Evolutionary conservation across 164 flowering plant genomes (phyloP), one percentile per base, ranked within the genome.

Genomic region (Chimonanthus salicifolius): DNA sequence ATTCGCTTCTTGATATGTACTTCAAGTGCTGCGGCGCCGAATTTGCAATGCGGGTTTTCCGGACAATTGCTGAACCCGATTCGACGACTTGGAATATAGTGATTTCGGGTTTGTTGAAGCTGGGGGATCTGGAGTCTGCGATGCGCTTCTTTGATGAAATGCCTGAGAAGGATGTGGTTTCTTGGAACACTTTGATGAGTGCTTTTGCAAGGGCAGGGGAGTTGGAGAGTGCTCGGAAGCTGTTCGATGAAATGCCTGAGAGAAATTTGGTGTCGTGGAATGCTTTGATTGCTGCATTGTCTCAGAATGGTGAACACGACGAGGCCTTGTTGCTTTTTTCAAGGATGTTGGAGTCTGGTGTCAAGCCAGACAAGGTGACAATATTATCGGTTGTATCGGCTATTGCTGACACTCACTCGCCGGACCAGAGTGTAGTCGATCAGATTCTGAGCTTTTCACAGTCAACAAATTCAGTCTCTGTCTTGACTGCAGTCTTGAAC

Each of bases 121-220:
- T 43, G 33, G 75, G 73, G 7, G 71, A 78, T 72, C 16, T 78
- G 62, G 64, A 18, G 63, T n/a, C 58, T 6, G 80, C 80, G 10
- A 49, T n/a, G 68, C 49, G 58, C 43, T 0, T 71, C 21, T 78
- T 78, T 50, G 74, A 71, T 67, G 74, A 67, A 74, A 78, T 78
- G 80, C 75, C 80, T 10, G 46, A 74, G 3, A 67, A 66, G 68
- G 77, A 78, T 67, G 68, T 71, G 0, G 63, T 50, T 62, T 78
- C 77, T 67, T 78, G 80, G 77, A 78, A 78, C 71, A 74, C 77
- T 43, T 68, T 78, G 80, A 46, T 74, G 16, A 71, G 69, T 62
- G 80, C 77, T 71, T 71, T 71, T 68, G 72, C 75, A 3, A 78
- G 74, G 76, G 70, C 44, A 7, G 80, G 80, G 3, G 72, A 78